These are phyloP conservation scores for Westerdykella ornata DNA, from an alignment of 2,329 filamentous ascomycete genomes.

Conservation along the genomic window DNA sequence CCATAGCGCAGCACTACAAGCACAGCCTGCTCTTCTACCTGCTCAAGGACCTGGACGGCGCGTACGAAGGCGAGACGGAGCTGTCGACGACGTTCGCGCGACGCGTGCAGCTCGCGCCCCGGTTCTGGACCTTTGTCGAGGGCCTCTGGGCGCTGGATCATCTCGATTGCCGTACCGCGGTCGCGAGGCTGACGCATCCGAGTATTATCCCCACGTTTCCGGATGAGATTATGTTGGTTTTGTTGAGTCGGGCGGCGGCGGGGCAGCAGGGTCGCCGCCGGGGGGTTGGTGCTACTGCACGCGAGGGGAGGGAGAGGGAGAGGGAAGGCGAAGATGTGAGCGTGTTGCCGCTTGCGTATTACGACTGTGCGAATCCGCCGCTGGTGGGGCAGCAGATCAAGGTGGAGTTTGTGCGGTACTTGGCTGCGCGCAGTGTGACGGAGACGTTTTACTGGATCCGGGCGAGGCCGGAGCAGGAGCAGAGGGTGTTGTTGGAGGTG, in stretches of 20 bases:
- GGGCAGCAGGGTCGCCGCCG: conserved; percentile 49
- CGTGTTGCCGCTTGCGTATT: conserved; percentile 66
- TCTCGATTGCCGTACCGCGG: conserved; percentile 57
- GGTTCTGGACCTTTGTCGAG: conserved; percentile 73
- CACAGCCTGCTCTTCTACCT: conserved; percentile 79
- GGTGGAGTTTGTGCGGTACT: conserved; percentile 61
- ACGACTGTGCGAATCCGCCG: conserved; percentile 66
- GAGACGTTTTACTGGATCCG: conserved; percentile 71
- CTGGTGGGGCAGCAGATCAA: conserved; percentile 59
- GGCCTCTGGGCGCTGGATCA: conserved; percentile 77
- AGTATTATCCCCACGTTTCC: conserved; percentile 74
- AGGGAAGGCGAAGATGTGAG: conserved; percentile 43
- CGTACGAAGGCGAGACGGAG: conserved; percentile 43
- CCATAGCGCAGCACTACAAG: conserved; percentile 66
- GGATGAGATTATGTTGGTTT: conserved; percentile 68
- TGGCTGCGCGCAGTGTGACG: conserved; percentile 60
- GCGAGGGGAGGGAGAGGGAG: conserved; percentile 22
- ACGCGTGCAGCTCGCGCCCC: conserved; percentile 60
- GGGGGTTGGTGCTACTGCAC: too few relatives aligned
- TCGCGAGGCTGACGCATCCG: conserved; percentile 72
- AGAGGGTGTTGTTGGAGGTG: conserved; percentile 59
- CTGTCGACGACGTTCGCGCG: conserved; percentile 54
- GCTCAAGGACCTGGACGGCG: conserved; percentile 62
- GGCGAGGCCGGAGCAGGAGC: conserved; percentile 55
- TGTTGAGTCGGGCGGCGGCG: conserved; percentile 50